These are phyloP conservation scores for Aureobasidium subglaciale DNA, from an alignment of 2,329 filamentous ascomycete species.

Conservation along the genomic window DNA sequence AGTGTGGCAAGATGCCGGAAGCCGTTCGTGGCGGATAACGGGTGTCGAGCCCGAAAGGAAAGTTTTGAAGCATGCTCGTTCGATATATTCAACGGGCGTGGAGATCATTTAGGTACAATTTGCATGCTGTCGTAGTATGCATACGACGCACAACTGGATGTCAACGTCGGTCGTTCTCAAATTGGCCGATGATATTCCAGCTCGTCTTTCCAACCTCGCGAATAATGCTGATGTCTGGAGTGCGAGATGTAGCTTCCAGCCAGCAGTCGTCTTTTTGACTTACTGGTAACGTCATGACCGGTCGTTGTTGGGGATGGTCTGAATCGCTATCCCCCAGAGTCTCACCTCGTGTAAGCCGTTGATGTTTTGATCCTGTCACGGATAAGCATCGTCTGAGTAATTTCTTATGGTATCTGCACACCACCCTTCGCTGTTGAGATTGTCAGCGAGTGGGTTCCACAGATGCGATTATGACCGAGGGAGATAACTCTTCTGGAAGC, in stretches of 20 bases:
- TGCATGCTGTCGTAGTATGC: neutral
- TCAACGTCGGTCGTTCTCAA: neutral
- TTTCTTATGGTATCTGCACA: neutral
- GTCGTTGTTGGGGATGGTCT: neutral
- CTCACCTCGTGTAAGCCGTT: neutral
- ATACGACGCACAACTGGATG: neutral
- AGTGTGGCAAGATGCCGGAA: neutral
- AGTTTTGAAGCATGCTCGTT: neutral
- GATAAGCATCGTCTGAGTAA: neutral
- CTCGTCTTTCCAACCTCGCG: neutral
- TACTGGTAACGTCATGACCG: neutral
- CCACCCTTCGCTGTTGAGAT: neutral
- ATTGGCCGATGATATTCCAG: neutral
- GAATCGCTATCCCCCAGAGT: slow-evolving; percentile 9
- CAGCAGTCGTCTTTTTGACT: neutral
- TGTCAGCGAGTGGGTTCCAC: neutral
- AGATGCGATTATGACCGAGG: neutral
- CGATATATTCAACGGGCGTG: slow-evolving; percentile 4
- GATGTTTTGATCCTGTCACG: neutral
- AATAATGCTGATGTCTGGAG: neutral
- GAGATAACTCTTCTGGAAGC: neutral
- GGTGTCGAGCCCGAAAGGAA: neutral
- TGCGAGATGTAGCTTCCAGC: neutral
- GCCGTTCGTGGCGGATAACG: slow-evolving; percentile 9
- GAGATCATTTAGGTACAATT: neutral